Conservation (phyloP, 202 grass and related monocot genomes). For the Sporobolus alterniflorus region DNA sequence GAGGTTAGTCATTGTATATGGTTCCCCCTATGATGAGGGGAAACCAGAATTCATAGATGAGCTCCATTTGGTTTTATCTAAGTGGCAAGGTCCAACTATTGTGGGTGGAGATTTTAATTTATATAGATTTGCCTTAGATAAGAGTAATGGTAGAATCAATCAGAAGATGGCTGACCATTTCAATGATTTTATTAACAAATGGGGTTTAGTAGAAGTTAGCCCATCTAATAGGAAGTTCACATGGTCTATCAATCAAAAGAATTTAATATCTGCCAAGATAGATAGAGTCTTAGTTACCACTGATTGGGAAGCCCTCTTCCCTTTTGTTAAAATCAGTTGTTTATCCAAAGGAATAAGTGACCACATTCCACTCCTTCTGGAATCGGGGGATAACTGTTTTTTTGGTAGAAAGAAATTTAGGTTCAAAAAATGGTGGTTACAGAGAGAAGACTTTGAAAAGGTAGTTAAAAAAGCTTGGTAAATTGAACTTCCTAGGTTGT, state of each 20-base stretch:
- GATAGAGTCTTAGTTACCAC: neutral
- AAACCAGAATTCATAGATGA: neutral
- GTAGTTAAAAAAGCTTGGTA: no score
- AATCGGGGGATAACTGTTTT: neutral
- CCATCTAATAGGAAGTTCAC: neutral
- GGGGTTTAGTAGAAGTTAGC: neutral
- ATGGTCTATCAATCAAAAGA: neutral
- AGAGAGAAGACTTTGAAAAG: no score
- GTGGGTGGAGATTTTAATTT: neutral
- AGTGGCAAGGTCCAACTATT: neutral
- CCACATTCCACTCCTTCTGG: neutral
- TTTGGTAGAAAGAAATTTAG: neutral
- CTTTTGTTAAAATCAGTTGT: neutral
- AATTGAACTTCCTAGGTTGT: no score
- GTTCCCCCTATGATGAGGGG: neutral
- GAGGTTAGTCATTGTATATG: neutral
- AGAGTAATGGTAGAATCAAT: neutral
- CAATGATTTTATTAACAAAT: neutral
- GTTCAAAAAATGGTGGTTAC: no score
- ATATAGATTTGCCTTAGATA: neutral
- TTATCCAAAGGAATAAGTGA: neutral
- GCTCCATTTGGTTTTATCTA: fast-evolving
- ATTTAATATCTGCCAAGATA: neutral
- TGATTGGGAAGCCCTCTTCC: neutral
- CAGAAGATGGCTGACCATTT: neutral